Percentiles rank a stretch among this genome's conserved stretches.
phyloP scores from a whole-genome alignment of 1,284 basidiomycete species.

The Cryptococcus maquisensis region DNA sequence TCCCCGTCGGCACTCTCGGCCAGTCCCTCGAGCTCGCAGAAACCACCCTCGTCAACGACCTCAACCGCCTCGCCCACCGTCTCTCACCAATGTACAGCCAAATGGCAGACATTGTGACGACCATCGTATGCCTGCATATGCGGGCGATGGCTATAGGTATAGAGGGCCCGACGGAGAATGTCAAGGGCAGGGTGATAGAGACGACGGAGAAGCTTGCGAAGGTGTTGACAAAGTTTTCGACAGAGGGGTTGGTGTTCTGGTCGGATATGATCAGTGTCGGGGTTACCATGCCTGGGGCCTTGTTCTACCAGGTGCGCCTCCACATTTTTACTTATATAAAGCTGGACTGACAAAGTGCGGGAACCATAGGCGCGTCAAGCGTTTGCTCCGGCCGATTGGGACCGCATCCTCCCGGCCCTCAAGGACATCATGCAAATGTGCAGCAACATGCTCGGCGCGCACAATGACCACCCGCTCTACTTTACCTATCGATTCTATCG shows the following conservation, averaged over 20 bases:
- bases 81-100: neutral
- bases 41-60: neutral
- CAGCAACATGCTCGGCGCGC: neutral
- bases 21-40: neutral
- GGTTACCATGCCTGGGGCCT: neutral
- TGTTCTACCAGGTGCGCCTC: conserved; percentile 4
- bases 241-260: neutral
- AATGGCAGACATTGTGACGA: conserved; percentile 3
- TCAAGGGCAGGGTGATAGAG: neutral
- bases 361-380: neutral
- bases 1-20: neutral
- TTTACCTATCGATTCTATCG: conserved; percentile 1
- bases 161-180: neutral
- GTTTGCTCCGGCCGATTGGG: neutral
- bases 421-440: neutral
- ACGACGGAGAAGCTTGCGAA: neutral
- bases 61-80: neutral
- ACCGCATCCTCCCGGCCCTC: neutral
- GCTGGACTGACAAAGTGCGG: neutral
- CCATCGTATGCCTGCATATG: conserved; percentile 1
- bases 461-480: conserved; percentile 1
- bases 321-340: neutral
- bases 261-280: neutral
- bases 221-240: neutral
- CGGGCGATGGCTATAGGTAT: neutral